Percentiles rank a stretch among this genome's conserved stretches.
These are phyloP conservation scores for Bondarzewia mesenterica DNA, from an alignment of 1,284 basidiomycete species.

Conservation along the genomic window DNA sequence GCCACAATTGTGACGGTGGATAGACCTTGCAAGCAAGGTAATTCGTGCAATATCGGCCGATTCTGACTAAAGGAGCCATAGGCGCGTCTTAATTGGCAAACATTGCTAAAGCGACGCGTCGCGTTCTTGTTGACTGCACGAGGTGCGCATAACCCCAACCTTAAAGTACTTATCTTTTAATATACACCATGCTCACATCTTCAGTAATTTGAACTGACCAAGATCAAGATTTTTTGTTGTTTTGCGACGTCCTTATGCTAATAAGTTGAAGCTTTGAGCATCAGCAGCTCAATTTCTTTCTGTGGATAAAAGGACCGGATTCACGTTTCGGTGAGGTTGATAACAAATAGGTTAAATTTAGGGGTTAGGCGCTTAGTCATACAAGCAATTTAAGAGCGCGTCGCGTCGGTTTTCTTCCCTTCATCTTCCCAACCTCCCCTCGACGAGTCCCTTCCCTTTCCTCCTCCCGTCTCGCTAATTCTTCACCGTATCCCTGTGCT, in stretches of 20 bases:
- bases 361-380: constrained; percentile 2
- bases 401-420: constrained; percentile 4
- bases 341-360: too few species aligned
- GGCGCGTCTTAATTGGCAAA: background rate
- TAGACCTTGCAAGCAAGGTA: too few species aligned
- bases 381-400: background rate
- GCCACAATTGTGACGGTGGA: too few species aligned
- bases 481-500: background rate
- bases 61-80: too few species aligned
- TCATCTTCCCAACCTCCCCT: constrained; percentile 1
- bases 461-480: background rate
- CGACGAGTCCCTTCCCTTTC: background rate
- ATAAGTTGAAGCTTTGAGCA: too few species aligned
- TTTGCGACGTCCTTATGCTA: too few species aligned
- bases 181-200: background rate
- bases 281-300: too few species aligned
- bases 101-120: background rate
- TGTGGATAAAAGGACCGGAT: too few species aligned
- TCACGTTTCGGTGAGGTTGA: too few species aligned
- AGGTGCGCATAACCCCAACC: background rate
- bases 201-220: too few species aligned
- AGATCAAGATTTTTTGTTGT: too few species aligned
- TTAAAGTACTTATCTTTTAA: background rate
- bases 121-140: background rate
- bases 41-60: too few species aligned